These are phyloP conservation scores for Aspergillus affinis DNA, from an alignment of 495 filamentous ascomycete genomes.

Conservation along the genomic window DNA sequence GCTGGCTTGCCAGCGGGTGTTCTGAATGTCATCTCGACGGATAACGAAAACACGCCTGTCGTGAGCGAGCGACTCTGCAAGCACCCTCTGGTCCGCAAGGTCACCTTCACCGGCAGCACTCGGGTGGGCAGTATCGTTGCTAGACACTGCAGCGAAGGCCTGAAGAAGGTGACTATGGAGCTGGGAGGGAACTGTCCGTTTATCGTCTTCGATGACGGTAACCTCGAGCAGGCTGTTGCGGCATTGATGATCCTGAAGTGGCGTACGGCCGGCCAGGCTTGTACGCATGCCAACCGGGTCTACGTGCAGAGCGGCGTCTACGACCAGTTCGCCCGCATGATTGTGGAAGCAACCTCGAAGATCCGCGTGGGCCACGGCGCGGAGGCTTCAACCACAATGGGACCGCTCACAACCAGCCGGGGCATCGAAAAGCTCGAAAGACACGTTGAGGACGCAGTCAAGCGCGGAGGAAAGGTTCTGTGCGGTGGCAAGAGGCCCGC, in stretches of 20 bases:
- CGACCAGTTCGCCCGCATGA: constrained; percentile 40
- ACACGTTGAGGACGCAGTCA: constrained; percentile 56
- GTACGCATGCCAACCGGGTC: constrained; percentile 60
- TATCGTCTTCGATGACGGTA: constrained; percentile 65
- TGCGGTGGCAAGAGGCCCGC: constrained; percentile 64
- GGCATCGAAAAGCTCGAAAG: constrained; percentile 51
- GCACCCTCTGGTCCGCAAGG: constrained; percentile 56
- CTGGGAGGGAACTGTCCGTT: constrained; percentile 67
- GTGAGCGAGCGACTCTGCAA: constrained; percentile 58
- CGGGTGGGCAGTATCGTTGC: constrained; percentile 51
- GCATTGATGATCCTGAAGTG: constrained; percentile 52
- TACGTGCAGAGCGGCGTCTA: constrained; percentile 54
- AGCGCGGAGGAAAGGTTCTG: constrained; percentile 53
- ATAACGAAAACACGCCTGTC: constrained; percentile 53
- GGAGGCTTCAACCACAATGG: constrained; percentile 50
- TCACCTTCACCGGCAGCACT: constrained; percentile 65
- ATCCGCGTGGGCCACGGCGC: constrained; percentile 58
- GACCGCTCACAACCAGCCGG: constrained; percentile 54
- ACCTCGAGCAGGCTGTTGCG: constrained; percentile 53
- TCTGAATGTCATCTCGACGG: constrained; percentile 58
- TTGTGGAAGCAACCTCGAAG: constrained; percentile 44
- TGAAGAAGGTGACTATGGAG: constrained; percentile 66
- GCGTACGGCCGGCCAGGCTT: constrained; percentile 58
- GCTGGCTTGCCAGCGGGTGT: constrained; percentile 61
- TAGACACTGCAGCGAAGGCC: constrained; percentile 44